Conservation (phyloP, 257 asterid species). For the Jacaranda mimosifolia region DNA sequence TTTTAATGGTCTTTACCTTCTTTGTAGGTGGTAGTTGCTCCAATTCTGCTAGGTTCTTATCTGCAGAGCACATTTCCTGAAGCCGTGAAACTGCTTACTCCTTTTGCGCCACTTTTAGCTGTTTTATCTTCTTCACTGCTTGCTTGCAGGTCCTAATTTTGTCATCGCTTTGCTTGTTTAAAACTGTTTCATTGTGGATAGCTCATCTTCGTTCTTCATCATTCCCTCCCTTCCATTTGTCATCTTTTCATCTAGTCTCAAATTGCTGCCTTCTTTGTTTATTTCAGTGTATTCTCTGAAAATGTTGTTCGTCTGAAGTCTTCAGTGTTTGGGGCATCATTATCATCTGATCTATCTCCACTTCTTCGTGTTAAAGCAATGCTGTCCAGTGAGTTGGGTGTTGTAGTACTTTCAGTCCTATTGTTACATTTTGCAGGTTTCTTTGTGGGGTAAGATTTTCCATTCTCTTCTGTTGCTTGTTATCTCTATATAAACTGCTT, state of each 20-base stretch:
- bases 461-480: conserved; percentile 8
- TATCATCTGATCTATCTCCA: conserved; percentile 62
- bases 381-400: conserved; percentile 70
- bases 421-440: conserved; percentile 86
- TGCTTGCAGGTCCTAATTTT: conserved; percentile 74
- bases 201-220: background rate
- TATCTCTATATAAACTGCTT: background rate
- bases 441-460: conserved; percentile 77
- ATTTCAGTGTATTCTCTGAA: conserved; percentile 82
- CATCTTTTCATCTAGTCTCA: conserved; percentile 23
- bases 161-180: background rate
- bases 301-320: conserved; percentile 72
- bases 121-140: conserved; percentile 79
- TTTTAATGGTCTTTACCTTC: background rate
- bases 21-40: conserved; percentile 92
- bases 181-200: conserved; percentile 11
- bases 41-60: conserved; percentile 80
- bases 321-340: conserved; percentile 55
- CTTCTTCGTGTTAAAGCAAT: conserved; percentile 51
- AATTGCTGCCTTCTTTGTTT: conserved; percentile 16
- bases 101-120: conserved; percentile 83
- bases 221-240: background rate
- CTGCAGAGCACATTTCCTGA: conserved; percentile 72
- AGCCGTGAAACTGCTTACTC: conserved; percentile 61
- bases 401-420: conserved; percentile 67